Evolutionary conservation across 129 eudicot species (phyloP), one percentile per base, ranked within the genome.

Genomic region (Flaveria robusta): DNA sequence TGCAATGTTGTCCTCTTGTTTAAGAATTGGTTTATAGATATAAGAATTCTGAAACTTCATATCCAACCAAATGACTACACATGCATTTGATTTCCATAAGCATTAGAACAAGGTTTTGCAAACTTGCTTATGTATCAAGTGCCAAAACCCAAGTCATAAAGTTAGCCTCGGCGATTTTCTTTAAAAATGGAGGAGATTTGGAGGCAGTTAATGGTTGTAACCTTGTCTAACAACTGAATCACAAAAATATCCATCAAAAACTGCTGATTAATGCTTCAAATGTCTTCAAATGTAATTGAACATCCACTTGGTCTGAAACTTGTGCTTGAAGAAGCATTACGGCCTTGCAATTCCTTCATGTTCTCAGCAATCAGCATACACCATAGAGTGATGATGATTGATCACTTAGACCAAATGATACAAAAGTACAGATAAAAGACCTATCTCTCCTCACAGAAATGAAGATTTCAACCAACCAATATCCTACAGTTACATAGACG

Each of bases 391-490:
- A 29, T 7, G 45, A 63, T 31, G 22, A 63, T 20, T 7, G 20
- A 34, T 34, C 39, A 34, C 39, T 34, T 34, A 34, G 39, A 34
- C 39, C 39, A 34, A 34, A 34, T 0, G 39, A 34, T 10, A 72
- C 20, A 19, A 51, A 34, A 55, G 20, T 55, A 72, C 67, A 72
- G 22, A 34, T 3, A 20, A 54, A 55, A 72, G 12, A 34, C 42
- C 67, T 7, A 55, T 8, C 39, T 72, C 67, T 56, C 54, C 67
- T 55, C 56, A 55, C 52, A 56, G 65, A 18, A 71, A 31, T 10
- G n/a, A 18, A 18, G 75, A 71, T 64, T 31, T 52, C 10, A 23
- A 12, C 65, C 49, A 13, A 51, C 52, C 75, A 29, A 18, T 71
- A 47, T 29, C 65, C 65, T 55, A 22, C 67, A 55, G 67, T 55